A percentile compares a stretch with the other conserved stretches of the same genome.
Evolutionary conservation across 345 rosid genomes (phyloP).

Genomic region (Euphorbia peplus): DNA sequence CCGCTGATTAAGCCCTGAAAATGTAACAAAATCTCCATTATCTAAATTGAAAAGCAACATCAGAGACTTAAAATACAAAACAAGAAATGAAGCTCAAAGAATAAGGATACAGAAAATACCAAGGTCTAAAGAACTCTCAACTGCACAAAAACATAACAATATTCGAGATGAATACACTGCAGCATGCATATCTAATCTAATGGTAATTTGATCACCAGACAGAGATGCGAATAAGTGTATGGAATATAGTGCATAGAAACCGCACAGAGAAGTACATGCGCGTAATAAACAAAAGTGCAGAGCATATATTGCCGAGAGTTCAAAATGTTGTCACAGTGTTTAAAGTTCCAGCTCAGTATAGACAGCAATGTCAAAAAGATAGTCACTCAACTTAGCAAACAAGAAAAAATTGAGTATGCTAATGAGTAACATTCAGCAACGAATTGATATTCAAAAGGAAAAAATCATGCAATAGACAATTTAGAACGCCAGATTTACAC

Average conservation of each 20-base stretch:
- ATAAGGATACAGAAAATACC: too few species aligned
- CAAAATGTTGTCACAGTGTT: not conserved
- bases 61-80: not conserved
- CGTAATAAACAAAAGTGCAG: not conserved
- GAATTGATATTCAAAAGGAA: slow-evolving; percentile 1
- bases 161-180: not conserved
- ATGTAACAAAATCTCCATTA: too few species aligned
- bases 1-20: slow-evolving; percentile 87
- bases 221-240: not conserved
- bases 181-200: not conserved
- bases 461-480: not conserved
- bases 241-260: not conserved
- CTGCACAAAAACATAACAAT: not conserved
- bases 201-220: not conserved
- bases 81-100: slow-evolving; percentile 3
- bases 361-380: not conserved
- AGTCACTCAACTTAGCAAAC: not conserved
- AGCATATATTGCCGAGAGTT: not conserved
- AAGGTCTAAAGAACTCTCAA: too few species aligned
- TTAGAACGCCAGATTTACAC: not conserved
- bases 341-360: not conserved
- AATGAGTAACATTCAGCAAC: not conserved
- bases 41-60: not conserved
- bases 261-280: not conserved
- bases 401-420: not conserved